Percentiles rank a stretch among this genome's conserved stretches.
Conservation (phyloP, 2,329 filamentous ascomycete species). For the Aureobasidium mangrovei region DNA sequence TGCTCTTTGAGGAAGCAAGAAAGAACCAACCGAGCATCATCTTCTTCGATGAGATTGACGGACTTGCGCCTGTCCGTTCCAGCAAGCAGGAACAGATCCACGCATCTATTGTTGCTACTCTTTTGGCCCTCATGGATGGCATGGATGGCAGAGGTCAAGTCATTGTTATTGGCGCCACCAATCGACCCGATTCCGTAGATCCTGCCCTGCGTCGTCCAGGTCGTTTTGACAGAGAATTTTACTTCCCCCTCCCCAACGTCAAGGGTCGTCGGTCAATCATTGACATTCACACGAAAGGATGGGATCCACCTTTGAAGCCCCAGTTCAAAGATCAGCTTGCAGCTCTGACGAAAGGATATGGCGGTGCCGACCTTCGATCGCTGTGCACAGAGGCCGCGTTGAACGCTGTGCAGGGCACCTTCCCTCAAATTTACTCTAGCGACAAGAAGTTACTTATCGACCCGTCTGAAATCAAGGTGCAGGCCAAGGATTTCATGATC, state of each 20-base stretch:
- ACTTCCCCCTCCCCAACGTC: conserved; percentile 83
- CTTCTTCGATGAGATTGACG: conserved; percentile 99
- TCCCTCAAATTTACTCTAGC: conserved; percentile 90
- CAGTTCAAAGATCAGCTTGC: conserved; percentile 77
- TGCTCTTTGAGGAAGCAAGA: conserved; percentile 91
- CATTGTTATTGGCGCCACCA: conserved; percentile 97
- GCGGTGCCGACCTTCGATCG: conserved; percentile 87
- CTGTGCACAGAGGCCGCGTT: conserved; percentile 92
- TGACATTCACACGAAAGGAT: conserved; percentile 90
- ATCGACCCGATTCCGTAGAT: conserved; percentile 92
- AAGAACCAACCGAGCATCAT: conserved; percentile 98
- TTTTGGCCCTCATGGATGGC: conserved; percentile 92
- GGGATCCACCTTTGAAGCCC: conserved; percentile 67
- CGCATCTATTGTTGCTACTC: conserved; percentile 88
- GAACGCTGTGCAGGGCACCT: conserved; percentile 90
- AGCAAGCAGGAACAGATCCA: conserved; percentile 99
- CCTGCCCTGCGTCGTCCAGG: conserved; percentile 89
- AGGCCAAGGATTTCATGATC: conserved; percentile 93
- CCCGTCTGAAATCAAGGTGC: conserved; percentile 71
- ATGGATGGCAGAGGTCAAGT: conserved; percentile 98
- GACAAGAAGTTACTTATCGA: conserved; percentile 85
- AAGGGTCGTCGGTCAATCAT: conserved; percentile 77
- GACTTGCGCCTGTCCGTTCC: conserved; percentile 86
- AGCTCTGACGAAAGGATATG: conserved; percentile 88
- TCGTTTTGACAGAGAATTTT: conserved; percentile 94